These are phyloP conservation scores for Penicillium sp. DNA, from an alignment of 2,329 filamentous ascomycete genomes.

Conservation along the genomic window DNA sequence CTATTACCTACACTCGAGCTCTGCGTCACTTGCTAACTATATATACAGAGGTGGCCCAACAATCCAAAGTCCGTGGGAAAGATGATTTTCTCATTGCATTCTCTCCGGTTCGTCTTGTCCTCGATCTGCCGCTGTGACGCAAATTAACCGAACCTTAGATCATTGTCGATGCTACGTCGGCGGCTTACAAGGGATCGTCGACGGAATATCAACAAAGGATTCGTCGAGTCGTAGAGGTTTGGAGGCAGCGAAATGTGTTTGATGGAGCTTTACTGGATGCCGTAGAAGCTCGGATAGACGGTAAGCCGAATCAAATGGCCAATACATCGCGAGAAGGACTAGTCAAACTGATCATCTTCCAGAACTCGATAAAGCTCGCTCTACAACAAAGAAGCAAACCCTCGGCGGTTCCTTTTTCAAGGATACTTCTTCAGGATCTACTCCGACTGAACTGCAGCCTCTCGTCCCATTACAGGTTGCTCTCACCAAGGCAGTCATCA, in stretches of 20 bases:
- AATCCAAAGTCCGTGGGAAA: slow-evolving; percentile 89
- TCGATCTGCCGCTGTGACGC: background rate
- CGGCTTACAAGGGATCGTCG: slow-evolving; percentile 87
- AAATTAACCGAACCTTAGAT: slow-evolving; percentile 49
- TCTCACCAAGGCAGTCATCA: slow-evolving; percentile 69
- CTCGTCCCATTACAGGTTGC: slow-evolving; percentile 73
- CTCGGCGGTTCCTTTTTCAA: slow-evolving; percentile 71
- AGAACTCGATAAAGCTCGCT: slow-evolving; percentile 59
- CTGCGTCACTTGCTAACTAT: slow-evolving; percentile 22
- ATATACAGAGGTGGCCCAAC: slow-evolving; percentile 81
- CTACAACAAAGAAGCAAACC: slow-evolving; percentile 54
- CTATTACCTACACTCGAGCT: slow-evolving; percentile 22
- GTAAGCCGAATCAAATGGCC: slow-evolving; percentile 48
- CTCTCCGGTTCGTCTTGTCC: slow-evolving; percentile 59
- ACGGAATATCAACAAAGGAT: slow-evolving; percentile 86
- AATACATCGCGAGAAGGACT: background rate
- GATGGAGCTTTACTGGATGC: slow-evolving; percentile 74
- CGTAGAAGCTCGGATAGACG: slow-evolving; percentile 75
- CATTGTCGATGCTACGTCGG: slow-evolving; percentile 82
- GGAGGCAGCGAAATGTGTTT: slow-evolving; percentile 84
- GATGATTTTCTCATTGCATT: slow-evolving; percentile 91
- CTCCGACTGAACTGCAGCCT: slow-evolving; percentile 74
- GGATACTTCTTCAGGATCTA: slow-evolving; percentile 49
- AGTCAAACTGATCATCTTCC: background rate
- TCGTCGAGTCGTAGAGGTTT: slow-evolving; percentile 87